Base-by-base conservation (phyloP, 2,329 filamentous ascomycete genomes). In the Trichophyton rubrum region DNA sequence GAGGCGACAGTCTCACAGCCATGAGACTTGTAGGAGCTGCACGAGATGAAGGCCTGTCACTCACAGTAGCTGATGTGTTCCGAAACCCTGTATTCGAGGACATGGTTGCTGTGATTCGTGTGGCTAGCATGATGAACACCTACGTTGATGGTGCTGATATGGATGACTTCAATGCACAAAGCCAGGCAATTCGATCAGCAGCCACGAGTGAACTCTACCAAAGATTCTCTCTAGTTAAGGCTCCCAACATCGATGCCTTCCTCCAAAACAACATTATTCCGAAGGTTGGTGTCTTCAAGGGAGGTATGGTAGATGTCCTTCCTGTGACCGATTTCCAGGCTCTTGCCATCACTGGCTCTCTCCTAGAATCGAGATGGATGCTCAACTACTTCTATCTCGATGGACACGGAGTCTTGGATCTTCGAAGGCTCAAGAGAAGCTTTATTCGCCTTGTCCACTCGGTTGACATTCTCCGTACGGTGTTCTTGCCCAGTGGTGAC, bases 381-480 rank as follows among this genome's bases (percentile, higher is more conserved):
- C 70, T 81, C 0, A 80, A 82, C 3, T 86, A 88, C 67, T 82
- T 88, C 69, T 82, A 83, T 70, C 80, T 88, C 59, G 77, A 82
- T 24, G 77, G 63, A 49, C 61, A 67, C 0, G 71, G 85, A 15
- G 73, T 85, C 58, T 67, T 76, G 13, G 70, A 75, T 9, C 76
- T 77, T 11, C 75, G 85, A 24, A 72, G 79, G 35, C 66, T 75
- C 1, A 69, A 72, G 27, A 70, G 73, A 41, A 73, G 72, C 59
- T 75, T 73, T 60, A 64, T 74, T 59, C 70, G 82, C 38, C 78
- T 87, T 2, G 80, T 87, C 1, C 71, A 77, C 2, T 76, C 75
- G 6, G 84, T 86, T 67, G 84, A 87, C 65, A 84, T 87, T 24
- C 74, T 88, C 2, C 80, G 84, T 3, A 87, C 85, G 0, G 81